A percentile compares a stretch with the other conserved stretches of the same genome.
phyloP scores from a whole-genome alignment of 805 yeast species.

The Candida caryicola region DNA sequence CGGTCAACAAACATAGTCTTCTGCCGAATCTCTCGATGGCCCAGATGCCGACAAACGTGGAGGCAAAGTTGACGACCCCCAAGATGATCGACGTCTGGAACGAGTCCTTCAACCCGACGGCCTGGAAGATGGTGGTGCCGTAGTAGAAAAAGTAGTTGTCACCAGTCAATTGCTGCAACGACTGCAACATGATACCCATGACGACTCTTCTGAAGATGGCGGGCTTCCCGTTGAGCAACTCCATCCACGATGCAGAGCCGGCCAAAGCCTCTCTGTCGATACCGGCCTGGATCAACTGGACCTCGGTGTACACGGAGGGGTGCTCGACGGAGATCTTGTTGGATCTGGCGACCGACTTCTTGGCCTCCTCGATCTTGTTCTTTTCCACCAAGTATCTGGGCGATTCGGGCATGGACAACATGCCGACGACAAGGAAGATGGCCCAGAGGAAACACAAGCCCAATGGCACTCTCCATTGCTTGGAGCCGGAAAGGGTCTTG shows the following conservation, averaged over 20 bases:
- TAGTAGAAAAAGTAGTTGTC: conserved; percentile 65
- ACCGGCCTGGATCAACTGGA: conserved; percentile 28
- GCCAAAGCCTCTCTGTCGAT: conserved; percentile 27
- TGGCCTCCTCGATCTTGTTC: conserved; percentile 24
- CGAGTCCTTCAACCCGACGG: conserved; percentile 56
- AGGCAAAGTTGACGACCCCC: conserved; percentile 54
- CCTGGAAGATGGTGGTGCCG: conserved; percentile 59
- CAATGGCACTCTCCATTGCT: conserved; percentile 29
- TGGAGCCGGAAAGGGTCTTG: conserved; percentile 19
- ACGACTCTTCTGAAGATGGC: conserved; percentile 24
- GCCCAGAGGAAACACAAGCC: conserved; percentile 31
- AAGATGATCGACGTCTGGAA: conserved; percentile 58
- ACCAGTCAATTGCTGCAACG: conserved; percentile 62
- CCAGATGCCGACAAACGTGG: conserved; percentile 52
- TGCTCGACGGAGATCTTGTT: conserved; percentile 22
- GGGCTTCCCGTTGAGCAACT: conserved; percentile 26
- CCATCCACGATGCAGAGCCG: conserved; percentile 26
- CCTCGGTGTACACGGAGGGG: conserved; percentile 23
- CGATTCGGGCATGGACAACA: conserved; percentile 29
- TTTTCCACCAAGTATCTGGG: conserved; percentile 26
- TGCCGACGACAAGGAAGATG: conserved; percentile 20
- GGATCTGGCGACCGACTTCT: conserved; percentile 23
- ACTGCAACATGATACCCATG: conserved; percentile 26
- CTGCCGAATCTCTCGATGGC: conserved; percentile 57
- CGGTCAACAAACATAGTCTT: conserved; percentile 47